These are phyloP conservation scores for Sphagnum tenellum DNA, from an alignment of 225 moss, liverwort and hornwort genomes.

Conservation along the genomic window DNA sequence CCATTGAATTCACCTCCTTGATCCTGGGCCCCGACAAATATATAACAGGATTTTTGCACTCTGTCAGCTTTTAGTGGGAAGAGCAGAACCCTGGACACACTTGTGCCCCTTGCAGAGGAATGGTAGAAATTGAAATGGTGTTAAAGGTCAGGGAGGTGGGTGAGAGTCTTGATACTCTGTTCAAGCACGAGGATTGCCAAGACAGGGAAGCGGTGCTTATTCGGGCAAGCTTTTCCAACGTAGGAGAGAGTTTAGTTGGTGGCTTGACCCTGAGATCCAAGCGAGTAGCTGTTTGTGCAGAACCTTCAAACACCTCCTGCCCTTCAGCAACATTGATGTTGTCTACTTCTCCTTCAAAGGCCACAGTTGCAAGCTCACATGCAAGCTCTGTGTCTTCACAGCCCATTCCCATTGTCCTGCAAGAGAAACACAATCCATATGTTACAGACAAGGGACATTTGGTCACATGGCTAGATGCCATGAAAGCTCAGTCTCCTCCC, in stretches of 20 bases:
- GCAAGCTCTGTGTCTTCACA: conserved; percentile 42
- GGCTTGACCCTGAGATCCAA: conserved; percentile 43
- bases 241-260: conserved; percentile 41
- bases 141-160: conserved; percentile 46
- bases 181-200: conserved; percentile 25
- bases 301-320: conserved; percentile 31
- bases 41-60: too few species aligned
- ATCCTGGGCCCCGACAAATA: too few species aligned
- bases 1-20: too few species aligned
- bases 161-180: conserved; percentile 27
- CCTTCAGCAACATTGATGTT: conserved; percentile 44
- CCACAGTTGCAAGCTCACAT: conserved; percentile 27
- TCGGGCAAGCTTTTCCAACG: conserved; percentile 44
- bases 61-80: too few species aligned
- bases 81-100: too few species aligned
- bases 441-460: conserved; percentile 31
- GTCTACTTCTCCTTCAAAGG: conserved; percentile 48
- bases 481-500: conserved; percentile 89
- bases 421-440: conserved; percentile 29
- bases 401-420: conserved; percentile 38
- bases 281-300: conserved; percentile 35
- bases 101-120: too few species aligned
- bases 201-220: conserved; percentile 27
- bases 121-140: conserved; percentile 16
- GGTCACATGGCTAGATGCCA: conserved; percentile 74